phyloP scores from a whole-genome alignment of 495 filamentous ascomycete species.

The Aspergillus baeticus region DNA sequence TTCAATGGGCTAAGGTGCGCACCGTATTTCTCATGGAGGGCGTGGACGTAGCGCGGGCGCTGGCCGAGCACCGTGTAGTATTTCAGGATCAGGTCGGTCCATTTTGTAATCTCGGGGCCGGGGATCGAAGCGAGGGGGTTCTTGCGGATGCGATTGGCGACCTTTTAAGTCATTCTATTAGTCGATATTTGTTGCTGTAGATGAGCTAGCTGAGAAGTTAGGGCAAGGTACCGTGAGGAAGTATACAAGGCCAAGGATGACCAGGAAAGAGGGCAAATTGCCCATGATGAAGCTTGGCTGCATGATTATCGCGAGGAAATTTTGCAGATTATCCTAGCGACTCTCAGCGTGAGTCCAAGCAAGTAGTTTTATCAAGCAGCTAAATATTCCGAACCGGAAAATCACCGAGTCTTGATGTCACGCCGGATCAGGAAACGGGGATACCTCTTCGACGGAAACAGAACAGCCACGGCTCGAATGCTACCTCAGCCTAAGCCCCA shows the following conservation, averaged over 20 bases:
- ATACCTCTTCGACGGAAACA: background rate
- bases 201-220: background rate
- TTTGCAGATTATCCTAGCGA: background rate
- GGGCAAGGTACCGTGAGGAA: slow-evolving; percentile 6
- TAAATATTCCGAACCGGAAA: background rate
- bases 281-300: slow-evolving; percentile 1
- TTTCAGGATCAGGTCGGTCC: slow-evolving; percentile 4
- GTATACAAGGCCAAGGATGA: slow-evolving; percentile 2
- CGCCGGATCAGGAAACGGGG: background rate
- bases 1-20: background rate
- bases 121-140: slow-evolving; percentile 9
- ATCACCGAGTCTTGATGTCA: background rate
- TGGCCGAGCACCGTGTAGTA: slow-evolving; percentile 1
- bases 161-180: background rate
- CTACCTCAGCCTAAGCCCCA: too few relatives aligned
- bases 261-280: slow-evolving; percentile 5
- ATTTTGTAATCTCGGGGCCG: slow-evolving; percentile 11
- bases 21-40: slow-evolving; percentile 24
- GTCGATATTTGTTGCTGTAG: background rate
- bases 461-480: too few relatives aligned
- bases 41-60: slow-evolving; percentile 11
- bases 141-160: background rate
- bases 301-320: background rate
- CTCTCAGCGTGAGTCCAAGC: background rate
- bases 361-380: background rate